These are phyloP conservation scores for Eragrostis curvula DNA, from an alignment of 176 grass and related monocot species.

Conservation along the genomic window DNA sequence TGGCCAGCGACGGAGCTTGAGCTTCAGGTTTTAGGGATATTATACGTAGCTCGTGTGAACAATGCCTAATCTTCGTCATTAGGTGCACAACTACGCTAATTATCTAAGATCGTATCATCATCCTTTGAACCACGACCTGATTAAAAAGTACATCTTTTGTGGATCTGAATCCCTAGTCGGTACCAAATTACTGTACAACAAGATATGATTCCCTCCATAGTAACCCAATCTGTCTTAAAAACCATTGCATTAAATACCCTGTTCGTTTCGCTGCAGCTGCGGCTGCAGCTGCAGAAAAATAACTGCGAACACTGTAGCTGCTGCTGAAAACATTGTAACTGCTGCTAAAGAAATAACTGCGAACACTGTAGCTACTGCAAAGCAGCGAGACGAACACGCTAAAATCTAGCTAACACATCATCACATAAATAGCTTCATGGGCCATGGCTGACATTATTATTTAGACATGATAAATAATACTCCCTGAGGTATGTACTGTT, in stretches of 20 bases:
- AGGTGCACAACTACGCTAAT: too few species aligned
- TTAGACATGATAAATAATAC: background rate
- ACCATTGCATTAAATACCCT: background rate
- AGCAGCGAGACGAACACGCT: too few species aligned
- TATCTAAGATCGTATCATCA: background rate
- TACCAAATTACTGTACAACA: background rate
- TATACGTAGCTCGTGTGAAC: too few species aligned
- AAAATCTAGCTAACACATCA: background rate
- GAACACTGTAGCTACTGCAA: too few species aligned
- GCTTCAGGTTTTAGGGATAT: too few species aligned
- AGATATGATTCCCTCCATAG: constrained; percentile 20
- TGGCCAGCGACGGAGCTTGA: too few species aligned
- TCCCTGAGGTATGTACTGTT: background rate
- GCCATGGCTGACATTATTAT: background rate
- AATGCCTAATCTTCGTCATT: too few species aligned
- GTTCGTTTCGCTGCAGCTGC: too few species aligned
- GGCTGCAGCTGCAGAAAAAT: too few species aligned
- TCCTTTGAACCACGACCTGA: background rate
- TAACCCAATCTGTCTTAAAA: background rate
- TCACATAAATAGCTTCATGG: background rate
- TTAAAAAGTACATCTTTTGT: constrained; percentile 29
- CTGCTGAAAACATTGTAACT: too few species aligned
- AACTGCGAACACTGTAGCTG: too few species aligned
- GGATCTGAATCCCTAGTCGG: constrained; percentile 9
- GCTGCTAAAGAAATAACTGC: too few species aligned